Evolutionary conservation across 805 yeast genomes (phyloP).

Genomic region (Priceomyces fermenticarens): DNA sequence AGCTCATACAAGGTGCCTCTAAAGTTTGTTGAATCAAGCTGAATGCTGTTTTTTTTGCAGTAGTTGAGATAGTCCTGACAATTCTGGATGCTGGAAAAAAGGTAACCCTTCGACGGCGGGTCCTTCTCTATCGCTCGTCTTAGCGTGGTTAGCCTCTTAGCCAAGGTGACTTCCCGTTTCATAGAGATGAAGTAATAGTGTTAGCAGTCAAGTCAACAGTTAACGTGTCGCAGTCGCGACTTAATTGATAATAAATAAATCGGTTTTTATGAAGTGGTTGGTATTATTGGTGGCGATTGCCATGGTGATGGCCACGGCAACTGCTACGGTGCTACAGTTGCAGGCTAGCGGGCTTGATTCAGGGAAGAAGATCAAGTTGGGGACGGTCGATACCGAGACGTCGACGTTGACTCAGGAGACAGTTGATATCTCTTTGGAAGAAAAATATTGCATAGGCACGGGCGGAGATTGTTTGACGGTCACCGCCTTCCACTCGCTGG

Average conservation of each 20-base stretch:
- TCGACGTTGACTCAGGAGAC: slow-evolving; percentile 8
- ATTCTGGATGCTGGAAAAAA: slow-evolving; percentile 14
- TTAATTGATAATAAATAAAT: not conserved
- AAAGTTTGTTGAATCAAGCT: slow-evolving; percentile 41
- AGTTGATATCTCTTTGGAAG: not conserved
- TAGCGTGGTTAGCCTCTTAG: slow-evolving; percentile 4
- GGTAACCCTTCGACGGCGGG: not conserved
- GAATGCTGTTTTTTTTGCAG: slow-evolving; percentile 20
- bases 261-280: not conserved
- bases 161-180: slow-evolving; percentile 2
- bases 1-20: slow-evolving; percentile 57
- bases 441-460: slow-evolving; percentile 29
- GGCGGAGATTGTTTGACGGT: slow-evolving; percentile 29
- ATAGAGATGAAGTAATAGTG: too few species aligned
- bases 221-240: too few species aligned
- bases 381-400: slow-evolving; percentile 12
- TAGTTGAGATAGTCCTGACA: slow-evolving; percentile 27
- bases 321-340: not conserved
- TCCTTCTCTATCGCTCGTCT: not conserved
- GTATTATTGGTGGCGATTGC: not conserved
- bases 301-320: not conserved
- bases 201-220: too few species aligned
- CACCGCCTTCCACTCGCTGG: not conserved
- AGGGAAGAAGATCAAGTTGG: slow-evolving; percentile 8
- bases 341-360: not conserved